These are phyloP conservation scores for Veloboletus limbatus DNA, from an alignment of 1,284 basidiomycete species.

Conservation along the genomic window DNA sequence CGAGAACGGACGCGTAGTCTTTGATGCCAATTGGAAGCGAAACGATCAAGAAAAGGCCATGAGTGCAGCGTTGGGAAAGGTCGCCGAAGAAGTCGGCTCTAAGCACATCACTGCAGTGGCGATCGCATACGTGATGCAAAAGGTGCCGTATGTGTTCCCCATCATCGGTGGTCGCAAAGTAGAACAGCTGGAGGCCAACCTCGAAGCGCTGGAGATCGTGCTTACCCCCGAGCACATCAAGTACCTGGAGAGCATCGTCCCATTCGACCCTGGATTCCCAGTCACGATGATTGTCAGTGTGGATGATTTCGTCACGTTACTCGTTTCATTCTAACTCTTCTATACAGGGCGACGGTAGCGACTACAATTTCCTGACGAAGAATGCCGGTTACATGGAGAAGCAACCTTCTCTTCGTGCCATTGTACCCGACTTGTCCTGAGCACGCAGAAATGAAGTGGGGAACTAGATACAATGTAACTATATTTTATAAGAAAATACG, in stretches of 20 bases:
- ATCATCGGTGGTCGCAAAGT: constrained; percentile 51
- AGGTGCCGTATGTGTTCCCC: too few relatives aligned
- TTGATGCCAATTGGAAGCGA: too few relatives aligned
- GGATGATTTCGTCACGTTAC: not conserved
- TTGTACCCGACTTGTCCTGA: constrained; percentile 20
- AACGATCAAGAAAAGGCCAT: too few relatives aligned
- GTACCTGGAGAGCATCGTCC: constrained; percentile 41
- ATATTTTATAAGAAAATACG: too few relatives aligned
- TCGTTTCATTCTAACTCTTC: constrained; percentile 29
- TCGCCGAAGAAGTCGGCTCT: too few relatives aligned
- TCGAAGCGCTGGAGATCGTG: constrained; percentile 45
- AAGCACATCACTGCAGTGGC: too few relatives aligned
- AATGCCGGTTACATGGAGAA: constrained; percentile 26
- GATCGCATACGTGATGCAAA: too few relatives aligned
- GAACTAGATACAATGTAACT: too few relatives aligned
- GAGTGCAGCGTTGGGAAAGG: too few relatives aligned
- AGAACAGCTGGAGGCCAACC: constrained; percentile 47
- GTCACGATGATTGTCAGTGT: too few relatives aligned
- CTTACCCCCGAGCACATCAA: constrained; percentile 45
- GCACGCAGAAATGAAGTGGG: not conserved
- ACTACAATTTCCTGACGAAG: constrained; percentile 8
- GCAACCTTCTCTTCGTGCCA: constrained; percentile 15
- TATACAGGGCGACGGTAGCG: constrained; percentile 31
- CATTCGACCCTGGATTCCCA: too few relatives aligned
- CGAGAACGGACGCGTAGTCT: too few relatives aligned